Evolutionary conservation across 345 rosid species (phyloP).

Genomic region (Anastatica hierochuntica): DNA sequence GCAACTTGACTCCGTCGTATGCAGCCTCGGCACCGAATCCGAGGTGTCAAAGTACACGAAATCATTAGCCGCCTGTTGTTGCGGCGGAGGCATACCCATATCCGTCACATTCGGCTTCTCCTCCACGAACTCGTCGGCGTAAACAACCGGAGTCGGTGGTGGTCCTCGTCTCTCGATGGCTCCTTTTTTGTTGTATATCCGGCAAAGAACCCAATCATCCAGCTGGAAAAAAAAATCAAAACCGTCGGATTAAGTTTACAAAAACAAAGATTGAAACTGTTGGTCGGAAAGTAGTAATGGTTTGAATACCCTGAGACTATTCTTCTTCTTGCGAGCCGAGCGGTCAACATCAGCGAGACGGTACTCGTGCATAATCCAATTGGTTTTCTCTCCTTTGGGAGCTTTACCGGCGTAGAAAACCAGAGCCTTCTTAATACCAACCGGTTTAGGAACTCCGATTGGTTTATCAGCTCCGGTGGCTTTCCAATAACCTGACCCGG

Average conservation of each 20-base stretch:
- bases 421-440: conserved; percentile 89
- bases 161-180: conserved; percentile 40
- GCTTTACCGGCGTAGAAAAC: conserved; percentile 94
- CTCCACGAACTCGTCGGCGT: conserved; percentile 14
- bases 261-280: too few species aligned
- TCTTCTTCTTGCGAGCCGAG: conserved; percentile 68
- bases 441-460: conserved; percentile 65
- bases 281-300: neutral
- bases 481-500: conserved; percentile 93
- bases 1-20: conserved; percentile 88
- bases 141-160: neutral
- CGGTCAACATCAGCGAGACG: conserved; percentile 95
- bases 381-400: conserved; percentile 83
- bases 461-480: conserved; percentile 99
- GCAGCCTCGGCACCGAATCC: conserved; percentile 77
- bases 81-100: conserved; percentile 21
- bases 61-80: conserved; percentile 15
- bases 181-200: conserved; percentile 94
- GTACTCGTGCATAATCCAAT: conserved; percentile 99
- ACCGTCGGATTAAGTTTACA: neutral
- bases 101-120: conserved; percentile 18
- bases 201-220: conserved; percentile 97
- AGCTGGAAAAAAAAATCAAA: conserved; percentile 37
- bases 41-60: conserved; percentile 50
- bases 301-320: conserved; percentile 58